Percentiles rank a stretch among this genome's conserved stretches.
Conservation (phyloP, 257 asterid species). For the Ligustrum vulgare region DNA sequence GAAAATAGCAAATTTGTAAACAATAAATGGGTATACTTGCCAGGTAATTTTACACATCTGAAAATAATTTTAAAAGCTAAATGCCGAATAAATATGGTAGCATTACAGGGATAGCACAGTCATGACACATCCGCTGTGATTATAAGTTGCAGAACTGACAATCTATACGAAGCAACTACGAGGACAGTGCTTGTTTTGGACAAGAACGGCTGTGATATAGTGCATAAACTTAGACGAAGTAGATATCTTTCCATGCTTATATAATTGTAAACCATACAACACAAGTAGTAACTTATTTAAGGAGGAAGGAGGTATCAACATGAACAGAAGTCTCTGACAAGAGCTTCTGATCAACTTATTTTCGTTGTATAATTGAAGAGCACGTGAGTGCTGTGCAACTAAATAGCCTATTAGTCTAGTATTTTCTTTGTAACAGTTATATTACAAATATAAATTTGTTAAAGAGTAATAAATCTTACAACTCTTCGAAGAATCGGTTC, state of each 20-base stretch:
- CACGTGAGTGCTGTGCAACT: not conserved
- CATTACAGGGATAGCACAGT: not conserved
- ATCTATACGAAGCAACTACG: not conserved
- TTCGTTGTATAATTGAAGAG: not conserved
- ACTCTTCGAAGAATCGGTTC: conserved; percentile 97
- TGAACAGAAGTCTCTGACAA: not conserved
- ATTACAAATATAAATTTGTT: conserved; percentile 9
- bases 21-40: too few species aligned
- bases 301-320: not conserved
- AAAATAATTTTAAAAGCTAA: not conserved
- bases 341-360: not conserved
- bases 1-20: not conserved
- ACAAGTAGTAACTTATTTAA: not conserved
- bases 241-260: not conserved
- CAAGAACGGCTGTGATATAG: not conserved
- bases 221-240: not conserved
- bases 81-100: too few species aligned
- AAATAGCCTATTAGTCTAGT: not conserved
- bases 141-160: not conserved
- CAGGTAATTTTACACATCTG: not conserved
- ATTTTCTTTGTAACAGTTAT: not conserved
- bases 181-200: not conserved
- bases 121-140: not conserved
- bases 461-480: conserved; percentile 51
- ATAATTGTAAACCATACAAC: not conserved